Conservation (phyloP, 441 rosid genomes). For the Cnidoscolus chayamansa region DNA sequence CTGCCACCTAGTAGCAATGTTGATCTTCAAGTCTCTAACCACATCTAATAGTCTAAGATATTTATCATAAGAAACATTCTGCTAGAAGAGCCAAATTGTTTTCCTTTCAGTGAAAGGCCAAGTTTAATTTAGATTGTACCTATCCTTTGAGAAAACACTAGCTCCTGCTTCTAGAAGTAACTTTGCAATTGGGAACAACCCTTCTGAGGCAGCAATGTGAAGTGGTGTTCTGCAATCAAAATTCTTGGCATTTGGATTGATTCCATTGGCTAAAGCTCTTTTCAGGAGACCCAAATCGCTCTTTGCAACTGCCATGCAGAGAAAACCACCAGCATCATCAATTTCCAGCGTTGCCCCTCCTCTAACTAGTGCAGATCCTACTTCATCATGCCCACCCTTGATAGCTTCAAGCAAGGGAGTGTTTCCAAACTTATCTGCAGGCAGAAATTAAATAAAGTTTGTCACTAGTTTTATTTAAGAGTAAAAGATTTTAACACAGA, state of each 20-base stretch:
- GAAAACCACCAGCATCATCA: slow-evolving; percentile 68
- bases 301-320: slow-evolving; percentile 60
- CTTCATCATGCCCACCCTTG: slow-evolving; percentile 63
- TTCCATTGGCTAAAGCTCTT: slow-evolving; percentile 52
- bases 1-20: background rate
- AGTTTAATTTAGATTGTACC: slow-evolving; percentile 35
- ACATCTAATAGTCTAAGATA: background rate
- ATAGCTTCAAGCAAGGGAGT: slow-evolving; percentile 78
- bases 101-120: background rate
- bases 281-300: slow-evolving; percentile 57
- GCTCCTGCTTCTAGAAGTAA: slow-evolving; percentile 64
- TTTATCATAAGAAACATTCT: background rate
- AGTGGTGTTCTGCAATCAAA: slow-evolving; percentile 74
- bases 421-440: slow-evolving; percentile 62
- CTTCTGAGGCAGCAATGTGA: slow-evolving; percentile 79
- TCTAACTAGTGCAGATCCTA: slow-evolving; percentile 50
- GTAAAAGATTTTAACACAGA: background rate
- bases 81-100: background rate
- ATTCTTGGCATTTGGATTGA: slow-evolving; percentile 66
- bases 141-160: slow-evolving; percentile 64
- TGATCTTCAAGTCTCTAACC: background rate
- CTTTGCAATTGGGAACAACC: slow-evolving; percentile 47
- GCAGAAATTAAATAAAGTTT: slow-evolving; percentile 1
- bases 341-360: slow-evolving; percentile 57
- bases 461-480: background rate